These are phyloP conservation scores for Beauveria brongniartii DNA, from an alignment of 2,329 filamentous ascomycete species.

Conservation along the genomic window DNA sequence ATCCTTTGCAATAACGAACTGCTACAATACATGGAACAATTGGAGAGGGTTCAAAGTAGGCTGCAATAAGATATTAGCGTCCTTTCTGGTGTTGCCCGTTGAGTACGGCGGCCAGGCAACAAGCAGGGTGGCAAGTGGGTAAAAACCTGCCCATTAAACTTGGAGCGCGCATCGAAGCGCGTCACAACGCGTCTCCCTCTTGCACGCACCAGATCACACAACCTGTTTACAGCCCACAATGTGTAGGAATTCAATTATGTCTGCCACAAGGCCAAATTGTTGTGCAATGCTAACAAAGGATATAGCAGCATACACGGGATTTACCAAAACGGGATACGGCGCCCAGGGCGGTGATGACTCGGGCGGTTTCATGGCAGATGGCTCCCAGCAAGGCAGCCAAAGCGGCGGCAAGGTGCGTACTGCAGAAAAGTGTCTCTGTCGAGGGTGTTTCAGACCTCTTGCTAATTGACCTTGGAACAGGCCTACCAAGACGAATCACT, in stretches of 20 bases:
- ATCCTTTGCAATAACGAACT: too few species aligned
- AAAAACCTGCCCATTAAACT: slow-evolving; percentile 21
- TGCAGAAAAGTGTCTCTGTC: neutral
- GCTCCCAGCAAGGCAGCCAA: slow-evolving; percentile 53
- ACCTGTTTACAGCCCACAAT: slow-evolving; percentile 20
- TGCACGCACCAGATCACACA: slow-evolving; percentile 13
- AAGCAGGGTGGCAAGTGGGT: neutral
- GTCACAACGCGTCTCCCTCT: slow-evolving; percentile 25
- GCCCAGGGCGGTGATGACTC: slow-evolving; percentile 50
- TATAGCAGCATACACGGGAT: slow-evolving; percentile 42
- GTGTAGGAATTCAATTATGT: slow-evolving; percentile 21
- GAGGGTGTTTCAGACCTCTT: neutral
- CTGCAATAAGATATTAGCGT: too few species aligned
- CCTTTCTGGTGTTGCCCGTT: too few species aligned
- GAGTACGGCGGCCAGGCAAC: neutral
- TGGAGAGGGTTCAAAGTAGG: neutral
- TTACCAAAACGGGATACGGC: slow-evolving; percentile 39
- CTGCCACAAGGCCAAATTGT: neutral
- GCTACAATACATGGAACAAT: too few species aligned
- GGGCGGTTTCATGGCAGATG: slow-evolving; percentile 53
- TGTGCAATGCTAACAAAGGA: slow-evolving; percentile 5
- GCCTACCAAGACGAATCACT: slow-evolving; percentile 74
- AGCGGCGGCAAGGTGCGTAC: slow-evolving; percentile 36
- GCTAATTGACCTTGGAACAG: slow-evolving; percentile 22
- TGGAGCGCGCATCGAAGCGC: slow-evolving; percentile 16